phyloP scores from a whole-genome alignment of 139 green algal species.

The Chlorella sp. region DNA sequence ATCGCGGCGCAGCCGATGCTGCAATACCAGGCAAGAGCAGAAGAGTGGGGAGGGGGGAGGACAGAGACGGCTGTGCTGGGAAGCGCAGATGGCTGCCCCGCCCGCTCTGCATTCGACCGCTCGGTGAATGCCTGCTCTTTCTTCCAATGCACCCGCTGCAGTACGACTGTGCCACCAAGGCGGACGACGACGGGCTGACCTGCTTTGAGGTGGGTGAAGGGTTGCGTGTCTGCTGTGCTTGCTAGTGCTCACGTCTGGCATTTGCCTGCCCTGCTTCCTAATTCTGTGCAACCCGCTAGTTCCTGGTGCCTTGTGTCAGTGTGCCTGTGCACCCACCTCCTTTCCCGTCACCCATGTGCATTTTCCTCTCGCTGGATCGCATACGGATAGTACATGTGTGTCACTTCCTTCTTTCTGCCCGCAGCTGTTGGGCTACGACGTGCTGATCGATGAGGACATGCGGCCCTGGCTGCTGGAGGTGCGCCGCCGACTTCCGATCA shows the following conservation, averaged over 20 bases:
- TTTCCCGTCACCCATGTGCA: slow-evolving; percentile 35
- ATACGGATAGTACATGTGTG: no score
- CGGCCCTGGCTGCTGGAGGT: slow-evolving; percentile 82
- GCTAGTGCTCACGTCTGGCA: neutral
- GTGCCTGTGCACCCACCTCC: neutral
- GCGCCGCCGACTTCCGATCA: neutral
- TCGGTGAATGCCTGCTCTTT: neutral
- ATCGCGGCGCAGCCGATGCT: slow-evolving; percentile 77
- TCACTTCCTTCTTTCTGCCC: neutral
- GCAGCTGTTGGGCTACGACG: slow-evolving; percentile 67
- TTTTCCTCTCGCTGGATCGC: no score
- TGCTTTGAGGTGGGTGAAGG: slow-evolving; percentile 73
- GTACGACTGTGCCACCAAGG: slow-evolving; percentile 72
- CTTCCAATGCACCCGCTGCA: slow-evolving; percentile 23
- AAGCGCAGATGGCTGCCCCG: no score
- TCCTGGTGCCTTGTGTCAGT: no score
- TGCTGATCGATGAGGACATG: slow-evolving; percentile 76
- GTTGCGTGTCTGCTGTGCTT: no score
- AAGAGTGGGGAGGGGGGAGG: no score
- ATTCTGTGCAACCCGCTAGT: no score
- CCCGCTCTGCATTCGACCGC: no score
- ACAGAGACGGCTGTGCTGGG: no score
- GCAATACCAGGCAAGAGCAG: slow-evolving; percentile 9
- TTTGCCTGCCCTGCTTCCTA: no score
- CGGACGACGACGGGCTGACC: slow-evolving; percentile 63